Evolutionary conservation across 2,329 filamentous ascomycete species (phyloP), one percentile per base, ranked within the genome.

Genomic region (Xylariaceae sp.): DNA sequence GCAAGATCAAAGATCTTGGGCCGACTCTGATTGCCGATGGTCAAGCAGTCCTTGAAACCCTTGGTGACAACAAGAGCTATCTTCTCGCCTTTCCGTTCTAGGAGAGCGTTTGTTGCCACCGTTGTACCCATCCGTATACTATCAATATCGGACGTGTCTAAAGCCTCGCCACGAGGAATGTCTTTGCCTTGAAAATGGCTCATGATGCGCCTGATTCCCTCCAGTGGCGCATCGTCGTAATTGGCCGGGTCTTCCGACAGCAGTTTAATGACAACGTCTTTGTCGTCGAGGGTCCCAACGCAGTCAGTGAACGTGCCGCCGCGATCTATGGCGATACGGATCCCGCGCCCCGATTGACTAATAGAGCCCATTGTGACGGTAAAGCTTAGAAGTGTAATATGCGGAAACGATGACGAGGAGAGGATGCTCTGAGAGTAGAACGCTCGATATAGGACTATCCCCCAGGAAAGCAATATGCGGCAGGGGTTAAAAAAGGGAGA

Each of bases 91-190:
- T 96, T 96, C 52, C 92, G 79, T 71, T 97, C 92, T 2, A 97
- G 78, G 50, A 97, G 73, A 0, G 92, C 92, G 69, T 97, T 97
- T 1, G 92, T 97, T 10, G 92, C 92, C 12, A 97, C 91, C 0
- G 92, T 97, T 1, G 92, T 97, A 42, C 92, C 92, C 92, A 97
- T 97, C 44, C 92, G 87, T 67, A 97, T 96, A 50, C 88, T 91
- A 61, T 94, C 89, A 61, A 97, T 95, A 64, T 85, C 74, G 16
- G 84, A 82, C 1, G 91, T 96, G 69, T 96, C 90, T 9, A 96
- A 75, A 1, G 88, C 76, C 66, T 91, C 77, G 22, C 90, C 90
- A 44, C 91, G 84, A 3, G 89, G 89, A 42, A 95, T 91, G 5
- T 93, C 86, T 52, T 80, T 79, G 48, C 80, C 79, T 2, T 85